Percentiles rank a stretch among this genome's conserved stretches.
Conservation (phyloP, 2,329 filamentous ascomycete species). For the Amylocarpus encephaloides region DNA sequence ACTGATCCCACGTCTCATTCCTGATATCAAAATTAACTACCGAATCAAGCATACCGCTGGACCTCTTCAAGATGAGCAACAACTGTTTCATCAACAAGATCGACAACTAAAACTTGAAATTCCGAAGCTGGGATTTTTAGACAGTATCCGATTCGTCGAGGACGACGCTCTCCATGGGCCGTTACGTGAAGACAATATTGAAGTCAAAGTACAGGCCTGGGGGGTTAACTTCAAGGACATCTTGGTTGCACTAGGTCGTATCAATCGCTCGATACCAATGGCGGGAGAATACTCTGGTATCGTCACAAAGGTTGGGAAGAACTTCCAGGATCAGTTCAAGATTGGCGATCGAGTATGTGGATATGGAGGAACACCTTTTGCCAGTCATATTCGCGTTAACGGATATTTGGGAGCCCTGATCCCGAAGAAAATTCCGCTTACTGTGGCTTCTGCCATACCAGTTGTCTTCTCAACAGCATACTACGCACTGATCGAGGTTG, state of each 20-base stretch:
- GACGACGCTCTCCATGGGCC: background rate
- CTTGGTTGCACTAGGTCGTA: constrained; percentile 17
- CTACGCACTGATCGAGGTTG: constrained; percentile 17
- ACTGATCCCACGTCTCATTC: no score
- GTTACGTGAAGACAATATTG: constrained; percentile 10
- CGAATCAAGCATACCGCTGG: no score
- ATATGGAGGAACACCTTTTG: constrained; percentile 19
- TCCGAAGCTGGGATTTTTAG: constrained; percentile 9
- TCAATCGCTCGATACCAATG: constrained; percentile 6
- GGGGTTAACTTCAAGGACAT: constrained; percentile 17
- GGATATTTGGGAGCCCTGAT: constrained; percentile 6
- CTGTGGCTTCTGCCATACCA: constrained; percentile 17
- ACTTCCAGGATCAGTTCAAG: background rate
- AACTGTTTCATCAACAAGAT: no score
- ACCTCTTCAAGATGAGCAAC: no score
- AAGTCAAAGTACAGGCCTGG: constrained; percentile 6
- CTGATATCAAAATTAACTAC: no score
- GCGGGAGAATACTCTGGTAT: constrained; percentile 2
- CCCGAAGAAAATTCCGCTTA: constrained; percentile 9
- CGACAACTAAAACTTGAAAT: background rate
- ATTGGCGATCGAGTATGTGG: constrained; percentile 8
- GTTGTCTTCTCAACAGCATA: constrained; percentile 17
- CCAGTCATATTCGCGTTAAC: constrained; percentile 2
- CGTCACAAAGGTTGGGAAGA: background rate
- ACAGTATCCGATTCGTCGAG: constrained; percentile 14